A percentile compares a stretch with the other conserved stretches of the same genome.
These are phyloP conservation scores for Thelonectria rubi DNA, from an alignment of 2,329 filamentous ascomycete species.

Conservation along the genomic window DNA sequence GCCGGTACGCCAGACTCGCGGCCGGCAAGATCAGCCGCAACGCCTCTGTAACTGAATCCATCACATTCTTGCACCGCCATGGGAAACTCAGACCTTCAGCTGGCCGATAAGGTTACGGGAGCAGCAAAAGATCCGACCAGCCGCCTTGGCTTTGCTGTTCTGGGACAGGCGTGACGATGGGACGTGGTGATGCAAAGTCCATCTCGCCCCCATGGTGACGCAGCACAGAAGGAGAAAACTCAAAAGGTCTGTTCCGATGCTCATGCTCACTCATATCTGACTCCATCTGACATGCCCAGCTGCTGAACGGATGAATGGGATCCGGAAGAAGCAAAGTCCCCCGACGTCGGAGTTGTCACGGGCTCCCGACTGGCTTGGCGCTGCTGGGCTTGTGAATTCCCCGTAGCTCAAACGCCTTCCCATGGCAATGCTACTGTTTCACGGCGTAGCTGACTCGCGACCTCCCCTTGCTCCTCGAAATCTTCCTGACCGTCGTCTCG, in stretches of 20 bases:
- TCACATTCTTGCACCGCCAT: not conserved
- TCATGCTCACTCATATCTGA: not conserved
- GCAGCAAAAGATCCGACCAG: not conserved
- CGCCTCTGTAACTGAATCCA: not conserved
- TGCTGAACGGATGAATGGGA: not conserved
- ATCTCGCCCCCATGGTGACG: not conserved
- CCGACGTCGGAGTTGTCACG: too few species aligned
- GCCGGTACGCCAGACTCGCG: not conserved
- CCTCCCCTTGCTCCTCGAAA: slow-evolving; percentile 49
- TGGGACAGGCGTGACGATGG: too few species aligned
- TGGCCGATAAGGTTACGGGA: not conserved
- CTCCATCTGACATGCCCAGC: too few species aligned
- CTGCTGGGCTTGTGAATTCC: not conserved
- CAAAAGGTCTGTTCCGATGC: not conserved
- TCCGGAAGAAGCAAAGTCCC: not conserved
- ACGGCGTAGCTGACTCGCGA: slow-evolving; percentile 39
- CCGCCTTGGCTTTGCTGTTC: not conserved
- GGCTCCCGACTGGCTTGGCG: not conserved
- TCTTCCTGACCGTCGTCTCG: slow-evolving; percentile 71
- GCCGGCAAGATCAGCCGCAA: not conserved
- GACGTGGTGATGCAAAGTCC: not conserved
- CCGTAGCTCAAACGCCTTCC: not conserved
- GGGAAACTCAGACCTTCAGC: not conserved
- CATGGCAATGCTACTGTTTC: not conserved
- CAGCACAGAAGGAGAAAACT: not conserved